Percentiles rank a stretch among this genome's conserved stretches.
Conservation (phyloP, 768 basidiomycete genomes). For the Cyathus striatus region DNA sequence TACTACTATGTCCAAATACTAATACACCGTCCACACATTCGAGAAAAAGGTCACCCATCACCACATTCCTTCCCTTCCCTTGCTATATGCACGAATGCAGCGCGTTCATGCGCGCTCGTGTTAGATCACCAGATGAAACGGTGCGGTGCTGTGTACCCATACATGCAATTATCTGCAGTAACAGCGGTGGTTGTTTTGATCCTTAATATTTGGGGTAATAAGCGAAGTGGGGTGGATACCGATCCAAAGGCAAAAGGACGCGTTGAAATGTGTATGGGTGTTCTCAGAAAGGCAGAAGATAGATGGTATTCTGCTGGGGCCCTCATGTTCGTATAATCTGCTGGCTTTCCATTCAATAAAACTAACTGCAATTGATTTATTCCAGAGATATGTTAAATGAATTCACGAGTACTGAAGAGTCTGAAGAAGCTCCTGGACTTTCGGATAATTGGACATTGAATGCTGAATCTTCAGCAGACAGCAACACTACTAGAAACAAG, state of each 20-base stretch:
- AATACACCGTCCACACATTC: conserved; percentile 57
- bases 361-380: no score
- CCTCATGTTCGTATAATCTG: not conserved
- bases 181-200: not conserved
- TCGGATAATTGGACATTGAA: not conserved
- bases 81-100: conserved; percentile 55
- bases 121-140: conserved; percentile 39
- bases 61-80: conserved; percentile 38
- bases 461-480: no score
- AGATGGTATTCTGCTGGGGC: not conserved
- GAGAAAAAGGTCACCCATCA: conserved; percentile 24
- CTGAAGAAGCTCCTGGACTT: not conserved
- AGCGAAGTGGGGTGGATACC: not conserved
- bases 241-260: not conserved
- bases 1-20: conserved; percentile 44
- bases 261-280: not conserved
- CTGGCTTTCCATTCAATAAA: no score
- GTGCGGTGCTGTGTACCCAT: not conserved
- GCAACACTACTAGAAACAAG: no score
- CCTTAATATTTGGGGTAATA: not conserved
- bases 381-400: no score
- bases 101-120: conserved; percentile 58
- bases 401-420: not conserved
- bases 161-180: not conserved
- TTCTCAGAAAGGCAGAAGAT: not conserved